Percentiles rank a stretch among this genome's conserved stretches.
Evolutionary conservation across 2,329 filamentous ascomycete species (phyloP).

Genomic region (Lecanicillium sp.): DNA sequence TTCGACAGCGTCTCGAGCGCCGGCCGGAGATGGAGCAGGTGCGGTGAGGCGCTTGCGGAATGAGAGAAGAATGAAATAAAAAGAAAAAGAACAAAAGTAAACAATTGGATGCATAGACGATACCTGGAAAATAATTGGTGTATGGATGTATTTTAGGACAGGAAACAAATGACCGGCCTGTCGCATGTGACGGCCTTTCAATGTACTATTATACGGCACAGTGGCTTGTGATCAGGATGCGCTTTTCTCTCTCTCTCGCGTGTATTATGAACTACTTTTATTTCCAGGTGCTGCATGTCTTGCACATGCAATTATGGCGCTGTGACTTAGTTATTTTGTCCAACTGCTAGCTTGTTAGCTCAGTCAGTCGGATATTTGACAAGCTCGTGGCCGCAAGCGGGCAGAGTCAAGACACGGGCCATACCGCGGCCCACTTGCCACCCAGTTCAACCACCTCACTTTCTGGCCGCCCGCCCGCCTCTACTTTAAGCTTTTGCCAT

Average conservation of each 20-base stretch:
- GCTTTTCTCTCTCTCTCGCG: no score
- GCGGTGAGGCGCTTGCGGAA: constrained; percentile 17
- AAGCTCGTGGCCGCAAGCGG: constrained; percentile 1
- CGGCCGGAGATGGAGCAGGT: constrained; percentile 19
- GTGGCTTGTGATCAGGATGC: no score
- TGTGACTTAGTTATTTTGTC: not conserved
- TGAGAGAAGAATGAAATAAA: not conserved
- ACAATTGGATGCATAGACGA: constrained; percentile 5
- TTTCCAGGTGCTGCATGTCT: not conserved
- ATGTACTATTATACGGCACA: not conserved
- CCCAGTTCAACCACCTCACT: constrained; percentile 11
- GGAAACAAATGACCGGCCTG: no score
- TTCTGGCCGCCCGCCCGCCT: not conserved
- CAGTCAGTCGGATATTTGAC: no score
- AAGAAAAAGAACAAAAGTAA: not conserved
- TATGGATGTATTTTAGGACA: not conserved
- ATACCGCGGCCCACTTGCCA: constrained; percentile 4
- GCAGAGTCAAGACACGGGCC: constrained; percentile 9
- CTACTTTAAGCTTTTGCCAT: not conserved
- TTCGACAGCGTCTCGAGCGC: constrained; percentile 10
- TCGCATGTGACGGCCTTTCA: no score
- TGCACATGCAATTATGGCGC: not conserved
- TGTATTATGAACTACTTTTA: no score
- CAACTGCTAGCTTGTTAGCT: not conserved
- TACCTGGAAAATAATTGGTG: not conserved